Percentiles rank a stretch among this genome's conserved stretches.
Conservation (phyloP, 176 grass and related monocot species). For the Lolium perenne region DNA sequence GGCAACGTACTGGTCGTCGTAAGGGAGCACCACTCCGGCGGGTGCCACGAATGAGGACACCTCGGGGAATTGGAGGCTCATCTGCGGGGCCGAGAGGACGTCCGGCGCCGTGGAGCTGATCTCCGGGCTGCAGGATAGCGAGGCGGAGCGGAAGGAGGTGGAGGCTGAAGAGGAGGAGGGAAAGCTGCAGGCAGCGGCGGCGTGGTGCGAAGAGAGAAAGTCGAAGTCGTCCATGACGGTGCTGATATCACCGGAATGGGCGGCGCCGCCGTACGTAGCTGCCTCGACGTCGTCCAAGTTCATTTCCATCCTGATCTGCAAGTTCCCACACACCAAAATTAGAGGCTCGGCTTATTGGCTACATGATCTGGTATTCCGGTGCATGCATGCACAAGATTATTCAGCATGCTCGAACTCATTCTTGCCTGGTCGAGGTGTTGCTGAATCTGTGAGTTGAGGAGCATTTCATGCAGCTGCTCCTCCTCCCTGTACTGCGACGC, state of each 20-base stretch:
- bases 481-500: no score
- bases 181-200: not conserved
- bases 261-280: not conserved
- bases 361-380: not conserved
- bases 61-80: constrained; percentile 28
- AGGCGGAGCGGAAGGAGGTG: constrained; percentile 46
- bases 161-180: not conserved
- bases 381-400: not conserved
- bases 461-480: no score
- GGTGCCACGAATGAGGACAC: constrained; percentile 11
- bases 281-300: constrained; percentile 41
- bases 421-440: no score
- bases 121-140: constrained; percentile 46
- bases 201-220: constrained; percentile 1
- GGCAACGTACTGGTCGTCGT: not conserved
- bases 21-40: not conserved
- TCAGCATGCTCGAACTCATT: not conserved
- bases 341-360: no score
- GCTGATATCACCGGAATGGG: not conserved
- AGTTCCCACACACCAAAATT: not conserved
- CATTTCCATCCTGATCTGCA: constrained; percentile 61
- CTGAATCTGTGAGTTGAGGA: no score
- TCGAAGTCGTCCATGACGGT: not conserved
- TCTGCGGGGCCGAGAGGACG: not conserved
- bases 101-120: constrained; percentile 6